A percentile compares a stretch with the other conserved stretches of the same genome.
Evolutionary conservation across 192 early-diverging fungal genomes (phyloP).

Genomic region (Entomortierella chlamydospora): DNA sequence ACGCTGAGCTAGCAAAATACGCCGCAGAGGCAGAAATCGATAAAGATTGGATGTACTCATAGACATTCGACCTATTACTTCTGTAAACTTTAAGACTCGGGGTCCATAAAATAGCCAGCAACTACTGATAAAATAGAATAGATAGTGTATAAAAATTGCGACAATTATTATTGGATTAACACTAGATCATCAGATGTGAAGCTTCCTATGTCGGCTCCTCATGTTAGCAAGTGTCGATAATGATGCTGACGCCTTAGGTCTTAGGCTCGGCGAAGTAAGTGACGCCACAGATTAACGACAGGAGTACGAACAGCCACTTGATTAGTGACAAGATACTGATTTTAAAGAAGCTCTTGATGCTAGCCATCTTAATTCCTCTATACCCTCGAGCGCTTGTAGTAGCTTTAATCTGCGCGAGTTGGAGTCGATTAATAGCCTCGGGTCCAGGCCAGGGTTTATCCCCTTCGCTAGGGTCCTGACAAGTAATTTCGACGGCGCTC

Average conservation of each 20-base stretch:
- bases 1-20: constrained; percentile 43
- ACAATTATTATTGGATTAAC: neutral
- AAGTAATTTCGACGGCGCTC: constrained; percentile 45
- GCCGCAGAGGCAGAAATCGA: constrained; percentile 54
- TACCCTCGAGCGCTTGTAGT: neutral
- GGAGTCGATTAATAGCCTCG: constrained; percentile 27
- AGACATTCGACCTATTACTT: constrained; percentile 4
- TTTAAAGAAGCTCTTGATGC: constrained; percentile 14
- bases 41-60: constrained; percentile 57
- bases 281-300: constrained; percentile 37
- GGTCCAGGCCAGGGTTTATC: constrained; percentile 44
- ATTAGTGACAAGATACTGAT: constrained; percentile 28
- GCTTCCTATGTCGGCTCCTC: constrained; percentile 1
- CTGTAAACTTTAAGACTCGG: no score
- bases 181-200: no score
- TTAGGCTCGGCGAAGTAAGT: constrained; percentile 46
- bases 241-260: neutral
- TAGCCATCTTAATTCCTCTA: neutral
- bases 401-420: constrained; percentile 5
- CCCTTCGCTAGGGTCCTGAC: constrained; percentile 37
- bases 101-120: no score
- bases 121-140: no score
- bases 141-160: neutral
- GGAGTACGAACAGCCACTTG: constrained; percentile 34
- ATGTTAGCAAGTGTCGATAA: neutral